These are phyloP conservation scores for Suillus subaureus DNA, from an alignment of 768 basidiomycete species.

Conservation along the genomic window DNA sequence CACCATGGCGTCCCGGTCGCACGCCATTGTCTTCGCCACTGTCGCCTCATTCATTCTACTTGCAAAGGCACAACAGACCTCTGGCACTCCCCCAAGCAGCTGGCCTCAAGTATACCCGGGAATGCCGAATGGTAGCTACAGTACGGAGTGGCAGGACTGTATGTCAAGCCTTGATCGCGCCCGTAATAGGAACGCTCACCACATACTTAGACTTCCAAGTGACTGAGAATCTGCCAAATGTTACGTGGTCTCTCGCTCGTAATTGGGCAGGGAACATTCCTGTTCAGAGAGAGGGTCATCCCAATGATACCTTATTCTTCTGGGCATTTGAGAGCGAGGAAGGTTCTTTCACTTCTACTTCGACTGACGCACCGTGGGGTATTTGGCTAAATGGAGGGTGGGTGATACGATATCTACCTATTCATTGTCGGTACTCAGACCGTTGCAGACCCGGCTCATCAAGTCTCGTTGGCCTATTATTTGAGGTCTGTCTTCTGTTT, in stretches of 20 bases:
- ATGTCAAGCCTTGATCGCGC: conserved; percentile 20
- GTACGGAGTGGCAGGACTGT: conserved; percentile 67
- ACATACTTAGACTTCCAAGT: conserved; percentile 57
- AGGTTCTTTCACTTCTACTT: conserved; percentile 53
- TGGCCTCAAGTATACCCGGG: conserved; percentile 47
- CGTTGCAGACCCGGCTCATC: conserved; percentile 63
- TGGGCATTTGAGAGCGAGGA: conserved; percentile 58
- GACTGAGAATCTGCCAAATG: conserved; percentile 55
- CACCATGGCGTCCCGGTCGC: conserved; percentile 24
- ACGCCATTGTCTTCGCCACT: conserved; percentile 10
- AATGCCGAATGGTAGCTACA: conserved; percentile 47
- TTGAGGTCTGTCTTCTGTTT: conserved; percentile 51
- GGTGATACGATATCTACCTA: conserved; percentile 16
- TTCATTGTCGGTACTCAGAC: conserved; percentile 1
- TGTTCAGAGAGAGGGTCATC: conserved; percentile 59
- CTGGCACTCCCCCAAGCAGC: conserved; percentile 28
- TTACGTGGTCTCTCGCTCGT: conserved; percentile 54
- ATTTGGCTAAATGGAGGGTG: conserved; percentile 79
- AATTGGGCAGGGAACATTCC: conserved; percentile 67
- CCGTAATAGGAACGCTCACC: conserved; percentile 2
- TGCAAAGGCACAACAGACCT: conserved; percentile 23
- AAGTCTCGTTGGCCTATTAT: conserved; percentile 62
- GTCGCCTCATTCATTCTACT: conserved; percentile 12
- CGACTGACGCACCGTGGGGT: conserved; percentile 60
- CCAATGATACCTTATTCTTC: conserved; percentile 69